phyloP scores from a whole-genome alignment of 1,284 basidiomycete genomes.

The Moesziomyces sp. region DNA sequence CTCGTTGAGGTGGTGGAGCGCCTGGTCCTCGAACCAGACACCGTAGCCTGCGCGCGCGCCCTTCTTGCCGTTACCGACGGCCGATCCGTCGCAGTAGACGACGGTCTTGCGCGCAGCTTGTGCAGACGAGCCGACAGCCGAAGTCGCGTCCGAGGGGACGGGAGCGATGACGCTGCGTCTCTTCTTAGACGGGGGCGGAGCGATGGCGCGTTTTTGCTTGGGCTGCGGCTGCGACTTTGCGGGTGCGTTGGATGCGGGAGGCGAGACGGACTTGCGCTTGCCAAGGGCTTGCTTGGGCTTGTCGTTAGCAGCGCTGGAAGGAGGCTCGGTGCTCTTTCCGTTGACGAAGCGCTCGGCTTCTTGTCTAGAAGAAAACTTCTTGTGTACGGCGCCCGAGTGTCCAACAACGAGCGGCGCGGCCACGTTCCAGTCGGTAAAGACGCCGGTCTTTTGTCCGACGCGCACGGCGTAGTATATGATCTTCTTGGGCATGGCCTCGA shows the following conservation, averaged over 20 bases:
- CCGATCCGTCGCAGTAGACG: conserved; percentile 84
- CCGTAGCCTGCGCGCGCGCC: conserved; percentile 61
- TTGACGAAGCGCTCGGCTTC: conserved; percentile 70
- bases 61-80: conserved; percentile 76
- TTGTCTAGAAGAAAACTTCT: conserved; percentile 73
- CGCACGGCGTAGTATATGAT: conserved; percentile 56
- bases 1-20: conserved; percentile 73
- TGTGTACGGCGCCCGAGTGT: conserved; percentile 73
- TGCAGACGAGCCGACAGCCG: background rate
- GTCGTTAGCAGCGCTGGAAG: too few relatives aligned
- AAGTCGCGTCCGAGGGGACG: background rate
- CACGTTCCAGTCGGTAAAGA: conserved; percentile 69
- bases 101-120: conserved; percentile 4
- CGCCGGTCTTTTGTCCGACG: conserved; percentile 52
- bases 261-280: too few relatives aligned
- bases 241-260: too few relatives aligned
- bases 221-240: too few relatives aligned
- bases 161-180: background rate
- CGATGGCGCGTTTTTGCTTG: too few relatives aligned
- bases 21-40: conserved; percentile 53
- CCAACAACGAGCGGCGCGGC: conserved; percentile 75
- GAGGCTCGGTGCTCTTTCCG: background rate
- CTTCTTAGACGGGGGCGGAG: too few relatives aligned
- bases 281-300: too few relatives aligned
- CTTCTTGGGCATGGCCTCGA: conserved; percentile 26